Evolutionary conservation across 306 rosid species (phyloP).

Genomic region (Malus sylvestris): DNA sequence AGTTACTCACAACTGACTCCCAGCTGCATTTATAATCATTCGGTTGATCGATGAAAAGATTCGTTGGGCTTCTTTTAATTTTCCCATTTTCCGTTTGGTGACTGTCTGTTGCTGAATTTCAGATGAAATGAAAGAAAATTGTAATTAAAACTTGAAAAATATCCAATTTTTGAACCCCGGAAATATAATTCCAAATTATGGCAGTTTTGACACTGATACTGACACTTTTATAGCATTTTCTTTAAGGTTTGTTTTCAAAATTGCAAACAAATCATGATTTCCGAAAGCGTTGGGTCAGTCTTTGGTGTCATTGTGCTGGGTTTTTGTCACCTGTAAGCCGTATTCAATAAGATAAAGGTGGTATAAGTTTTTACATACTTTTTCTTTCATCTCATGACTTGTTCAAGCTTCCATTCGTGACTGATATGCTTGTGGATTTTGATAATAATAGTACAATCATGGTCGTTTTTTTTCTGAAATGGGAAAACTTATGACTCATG

Average conservation of each 20-base stretch:
- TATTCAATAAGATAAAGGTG: not conserved
- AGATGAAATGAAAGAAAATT: not conserved
- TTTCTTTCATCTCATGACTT: not conserved
- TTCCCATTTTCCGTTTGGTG: not conserved
- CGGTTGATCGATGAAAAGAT: not conserved
- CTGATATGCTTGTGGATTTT: not conserved
- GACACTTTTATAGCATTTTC: not conserved
- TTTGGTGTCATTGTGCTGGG: not conserved
- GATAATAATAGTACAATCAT: not conserved
- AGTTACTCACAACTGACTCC: not conserved
- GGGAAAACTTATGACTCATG: not conserved
- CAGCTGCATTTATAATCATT: too few relatives aligned
- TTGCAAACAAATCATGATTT: not conserved
- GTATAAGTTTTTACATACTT: not conserved
- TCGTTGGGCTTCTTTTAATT: not conserved
- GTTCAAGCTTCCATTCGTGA: not conserved
- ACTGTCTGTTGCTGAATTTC: not conserved
- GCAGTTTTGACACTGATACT: not conserved
- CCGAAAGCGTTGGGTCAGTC: not conserved
- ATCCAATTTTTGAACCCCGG: too few relatives aligned
- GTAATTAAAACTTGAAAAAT: too few relatives aligned
- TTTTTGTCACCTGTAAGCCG: not conserved
- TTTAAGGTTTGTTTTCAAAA: not conserved
- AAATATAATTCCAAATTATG: too few relatives aligned
- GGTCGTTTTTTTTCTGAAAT: not conserved